Evolutionary conservation across 371 early-diverging fungal genomes (phyloP), one percentile per base, ranked within the genome.

Genomic region (Mortierella sp.): DNA sequence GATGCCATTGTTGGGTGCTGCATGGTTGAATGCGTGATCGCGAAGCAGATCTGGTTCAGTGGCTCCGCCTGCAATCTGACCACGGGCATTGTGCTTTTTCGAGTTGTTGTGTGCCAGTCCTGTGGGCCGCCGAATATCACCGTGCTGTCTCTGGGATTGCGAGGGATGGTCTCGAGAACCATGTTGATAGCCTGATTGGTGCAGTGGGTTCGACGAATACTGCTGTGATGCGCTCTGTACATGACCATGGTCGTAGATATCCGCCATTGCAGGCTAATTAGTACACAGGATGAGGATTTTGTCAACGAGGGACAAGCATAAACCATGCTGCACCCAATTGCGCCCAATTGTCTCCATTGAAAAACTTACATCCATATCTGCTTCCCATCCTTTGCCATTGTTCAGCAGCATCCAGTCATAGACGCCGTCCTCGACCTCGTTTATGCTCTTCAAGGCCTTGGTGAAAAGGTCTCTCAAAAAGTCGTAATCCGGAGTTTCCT

Each of bases 401-500:
- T 86, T 86, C 12, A 90, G 68, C 49, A 92, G 69, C 91, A 95
- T 93, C 98, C 98, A 98, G 78, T 98, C 98, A 69, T 91, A 96
- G n/a, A 96, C 84, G n/a, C 94, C 94, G 73, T 97, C 96, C 67
- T 98, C 96, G 14, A 73, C 80, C 58, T 93, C 93, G 49, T 91
- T 91, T 41, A 85, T 74, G 57, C 87, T 87, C 61, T 84, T 84
- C 52, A 98, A 79, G 2, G 91, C 95, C 61, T 91, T 90, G 80
- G 93, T 91, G 70, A 99, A 94, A 27, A 99, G 79, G 6, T 91
- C 90, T 62, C 91, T 88, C 73, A 98, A 78, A 71, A 88, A 88
- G 78, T 94, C 94, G 79, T 99, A 99, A 79, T 98, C 96, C 3
- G 99, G 99, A n/a, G 91, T 90, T 80, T 98, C 97, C 71, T 98